Conservation (phyloP, 805 yeast genomes). For the Myxozyma melibiosi region DNA sequence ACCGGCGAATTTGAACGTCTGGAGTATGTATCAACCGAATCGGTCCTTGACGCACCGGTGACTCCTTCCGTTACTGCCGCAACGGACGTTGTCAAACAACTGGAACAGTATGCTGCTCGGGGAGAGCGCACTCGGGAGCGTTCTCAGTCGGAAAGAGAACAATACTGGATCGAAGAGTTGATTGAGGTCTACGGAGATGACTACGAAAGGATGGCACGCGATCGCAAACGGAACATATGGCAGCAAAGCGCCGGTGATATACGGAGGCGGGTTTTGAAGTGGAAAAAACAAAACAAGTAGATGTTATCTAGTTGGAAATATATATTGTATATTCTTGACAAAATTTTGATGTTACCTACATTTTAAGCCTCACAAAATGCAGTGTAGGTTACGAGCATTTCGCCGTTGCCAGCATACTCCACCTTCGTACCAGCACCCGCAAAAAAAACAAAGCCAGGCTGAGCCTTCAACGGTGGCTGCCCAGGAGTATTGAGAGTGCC, state of each 20-base stretch:
- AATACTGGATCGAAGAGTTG: constrained; percentile 65
- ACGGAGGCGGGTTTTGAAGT: constrained; percentile 66
- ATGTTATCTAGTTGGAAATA: background rate
- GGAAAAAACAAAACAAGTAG: background rate
- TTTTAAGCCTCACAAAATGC: constrained; percentile 76
- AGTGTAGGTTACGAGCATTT: constrained; percentile 74
- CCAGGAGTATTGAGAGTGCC: constrained; percentile 58
- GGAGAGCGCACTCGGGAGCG: constrained; percentile 50
- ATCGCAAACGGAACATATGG: constrained; percentile 44
- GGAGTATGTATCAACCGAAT: constrained; percentile 57
- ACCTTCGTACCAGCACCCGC: constrained; percentile 76
- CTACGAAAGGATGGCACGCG: constrained; percentile 89
- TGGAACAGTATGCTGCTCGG: constrained; percentile 61
- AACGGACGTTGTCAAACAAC: constrained; percentile 65
- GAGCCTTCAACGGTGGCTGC: constrained; percentile 49
- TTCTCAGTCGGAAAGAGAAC: constrained; percentile 69
- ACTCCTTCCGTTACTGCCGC: constrained; percentile 35
- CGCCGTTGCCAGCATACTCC: constrained; percentile 48
- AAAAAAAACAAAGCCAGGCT: constrained; percentile 79
- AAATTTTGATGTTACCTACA: background rate
- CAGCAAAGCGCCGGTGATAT: constrained; percentile 88
- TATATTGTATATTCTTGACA: background rate
- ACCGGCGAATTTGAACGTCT: constrained; percentile 15
- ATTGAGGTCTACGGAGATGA: constrained; percentile 84
- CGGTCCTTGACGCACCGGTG: constrained; percentile 38